Evolutionary conservation across 257 asterid species (phyloP).

Genomic region (Jacaranda copaia): DNA sequence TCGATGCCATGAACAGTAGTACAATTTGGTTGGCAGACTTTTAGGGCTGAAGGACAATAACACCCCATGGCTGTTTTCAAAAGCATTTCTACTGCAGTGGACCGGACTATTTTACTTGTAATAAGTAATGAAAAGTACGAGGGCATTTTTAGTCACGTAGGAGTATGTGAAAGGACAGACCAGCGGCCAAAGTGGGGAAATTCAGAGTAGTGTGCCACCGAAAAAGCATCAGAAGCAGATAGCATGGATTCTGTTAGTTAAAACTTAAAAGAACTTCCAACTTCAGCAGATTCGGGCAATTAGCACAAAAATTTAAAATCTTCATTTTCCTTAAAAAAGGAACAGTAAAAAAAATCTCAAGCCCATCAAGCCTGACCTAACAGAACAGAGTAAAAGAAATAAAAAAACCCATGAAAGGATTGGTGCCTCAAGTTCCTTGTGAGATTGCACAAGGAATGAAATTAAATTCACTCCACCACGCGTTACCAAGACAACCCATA

Average conservation of each 20-base stretch:
- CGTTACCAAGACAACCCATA: background rate
- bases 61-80: background rate
- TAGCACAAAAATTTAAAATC: background rate
- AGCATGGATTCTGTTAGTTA: conserved; percentile 11
- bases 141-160: conserved; percentile 17
- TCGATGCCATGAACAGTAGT: background rate
- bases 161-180: conserved; percentile 16
- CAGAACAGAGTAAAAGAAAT: background rate
- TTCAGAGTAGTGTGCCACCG: conserved; percentile 2
- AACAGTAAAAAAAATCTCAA: background rate
- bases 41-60: background rate
- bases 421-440: too few relatives aligned
- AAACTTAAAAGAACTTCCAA: background rate
- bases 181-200: background rate
- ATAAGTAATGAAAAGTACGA: background rate
- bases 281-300: background rate
- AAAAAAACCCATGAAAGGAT: background rate
- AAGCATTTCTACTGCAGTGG: background rate
- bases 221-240: background rate
- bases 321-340: background rate
- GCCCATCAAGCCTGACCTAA: background rate
- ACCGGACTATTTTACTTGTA: background rate
- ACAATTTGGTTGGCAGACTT: background rate
- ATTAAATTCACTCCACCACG: background rate
- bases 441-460: background rate